Evolutionary conservation across 2,329 filamentous ascomycete genomes (phyloP), one percentile per base, ranked within the genome.

Genomic region (Cadophora gregata): DNA sequence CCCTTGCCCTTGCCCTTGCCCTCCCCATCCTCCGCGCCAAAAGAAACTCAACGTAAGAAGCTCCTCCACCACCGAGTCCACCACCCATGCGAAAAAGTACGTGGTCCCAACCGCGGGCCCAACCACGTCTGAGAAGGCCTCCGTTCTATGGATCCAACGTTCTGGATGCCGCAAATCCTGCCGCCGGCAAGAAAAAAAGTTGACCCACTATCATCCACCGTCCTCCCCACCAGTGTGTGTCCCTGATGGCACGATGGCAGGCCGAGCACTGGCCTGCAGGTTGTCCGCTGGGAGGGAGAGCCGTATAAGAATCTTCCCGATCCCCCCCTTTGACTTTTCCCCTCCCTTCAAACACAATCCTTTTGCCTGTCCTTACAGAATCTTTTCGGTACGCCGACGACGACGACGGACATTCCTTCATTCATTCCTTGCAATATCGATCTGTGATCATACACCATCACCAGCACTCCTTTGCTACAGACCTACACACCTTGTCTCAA

Each of bases 381-480:
- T 67, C 53, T 55, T 38, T 66, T 59, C 66, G 66, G 61, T 60
- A 64, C 64, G 59, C 5, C 36, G 36, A 33, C 36, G 59, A 33
- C 36, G 36, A 33, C 36, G 14, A 65, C 69, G 50, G 63, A 63
- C 60, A 63, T 68, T 70, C 68, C 65, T 60, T 65, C 72, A 67
- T 63, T 73, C 71, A 63, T 73, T 72, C 66, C 38, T 68, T 69
- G 67, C 47, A 65, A 59, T 27, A 63, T 67, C 67, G 71, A 73
- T 74, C 71, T 71, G 71, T 70, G 72, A 73, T 73, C 73, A 65
- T 64, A 68, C 71, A 65, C 68, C 71, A 64, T 68, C 69, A 64
- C 66, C 45, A 70, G 66, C 63, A 67, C 53, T 68, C 66, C 62
- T 65, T 60, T 67, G 64, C 53, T 60, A 42, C 31, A 42, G n/a